Base-by-base conservation (phyloP, 805 yeast species). In the Spathaspora boniae region DNA sequence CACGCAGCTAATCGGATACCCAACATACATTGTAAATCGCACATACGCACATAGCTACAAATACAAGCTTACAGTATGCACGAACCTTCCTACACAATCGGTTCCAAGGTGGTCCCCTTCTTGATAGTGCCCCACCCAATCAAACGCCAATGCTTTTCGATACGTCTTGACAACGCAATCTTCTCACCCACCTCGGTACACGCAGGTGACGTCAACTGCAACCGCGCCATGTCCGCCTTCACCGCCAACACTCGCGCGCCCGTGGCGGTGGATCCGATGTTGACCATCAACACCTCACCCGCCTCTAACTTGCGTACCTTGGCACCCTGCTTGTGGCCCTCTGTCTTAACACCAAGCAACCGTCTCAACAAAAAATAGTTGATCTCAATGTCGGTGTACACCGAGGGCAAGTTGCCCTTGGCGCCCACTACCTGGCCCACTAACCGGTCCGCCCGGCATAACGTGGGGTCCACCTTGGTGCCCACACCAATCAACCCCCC, bases 401-500 rank as follows among this genome's bases (percentile, higher is more conserved):
- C 88, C 33, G 91, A 86, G 49, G 98, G 99, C 54, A 93, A 77
- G 56, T 87, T 82, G 48, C 96, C 97, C 64, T 82, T 89, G 42
- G 97, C 89, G 58, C 99, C 99, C 42, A 94, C 95, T 43, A 93
- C 98, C 71, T 93, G 98, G 53, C 99, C 99, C 38, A 94, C 97
- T 55, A 93, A 76, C 72, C 98, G 86, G 70, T 93, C 99, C 43
- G 98, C 99, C 72, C 98, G 86, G 75, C 99, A 93, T 55, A 93
- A 72, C 2, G 98, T 93, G 39, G 99, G 99, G 67, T 93, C 99
- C 48, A 93, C 95, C 68, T 86, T 87, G 34, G 98, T 93, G 71
- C 99, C 99, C 40, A 93, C 97, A 79, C 99, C 99, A 54, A 93
- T 94, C 60, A 93, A 78, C 46, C 99, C 99, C 81, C 99, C 99